Base-by-base conservation (phyloP, 148 eudicot species). In the Hydrangea macrophylla region DNA sequence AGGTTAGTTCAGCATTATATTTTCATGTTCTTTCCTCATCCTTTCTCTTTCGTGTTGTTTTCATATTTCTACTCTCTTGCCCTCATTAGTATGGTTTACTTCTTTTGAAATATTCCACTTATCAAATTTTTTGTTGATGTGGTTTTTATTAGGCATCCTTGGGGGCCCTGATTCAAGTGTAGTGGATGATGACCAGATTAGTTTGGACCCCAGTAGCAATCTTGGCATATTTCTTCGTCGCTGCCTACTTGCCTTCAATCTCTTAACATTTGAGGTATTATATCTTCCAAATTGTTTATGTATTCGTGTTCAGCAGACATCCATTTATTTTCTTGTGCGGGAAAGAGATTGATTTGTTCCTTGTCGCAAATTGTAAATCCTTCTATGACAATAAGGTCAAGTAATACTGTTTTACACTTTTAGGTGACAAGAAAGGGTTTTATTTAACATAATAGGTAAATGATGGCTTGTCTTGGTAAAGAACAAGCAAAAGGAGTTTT, bases 161-260 rank as follows among this genome's bases (percentile, higher is more conserved):
- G 96, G 86, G 33, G 92, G 85, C 15, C 63, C 86, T 42, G 97
- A 85, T 30, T 72, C 92, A 40, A 79, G 64, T 80, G 82, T 71
- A 56, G 53, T 85, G 73, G 99, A 94, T 74, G 97, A 94, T 82
- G 96, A 94, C 73, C 97, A 88, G 73, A 87, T 86, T 60, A 84
- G 75, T 73, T 80, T 94, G 84, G 99, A 94, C 70, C 88, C 99
- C 12, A 84, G 74, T 68, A 90, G 99, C 79, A 84, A 69, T 72
- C 88, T 87, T 70, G 99, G 99, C 42, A 70, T 82, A 61, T 94
- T 83, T 73, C 68, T 88, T 27, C 83, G 99, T 13, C 87, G 92
- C 54, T 90, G 96, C 74, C 70, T 94, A 69, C 96, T 94, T 74
- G 82, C 89, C 13, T 94, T 94, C 77, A 87, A 72, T 79, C 64